Conservation (phyloP, 148 eudicot genomes). For the Diospyros kaki region DNA sequence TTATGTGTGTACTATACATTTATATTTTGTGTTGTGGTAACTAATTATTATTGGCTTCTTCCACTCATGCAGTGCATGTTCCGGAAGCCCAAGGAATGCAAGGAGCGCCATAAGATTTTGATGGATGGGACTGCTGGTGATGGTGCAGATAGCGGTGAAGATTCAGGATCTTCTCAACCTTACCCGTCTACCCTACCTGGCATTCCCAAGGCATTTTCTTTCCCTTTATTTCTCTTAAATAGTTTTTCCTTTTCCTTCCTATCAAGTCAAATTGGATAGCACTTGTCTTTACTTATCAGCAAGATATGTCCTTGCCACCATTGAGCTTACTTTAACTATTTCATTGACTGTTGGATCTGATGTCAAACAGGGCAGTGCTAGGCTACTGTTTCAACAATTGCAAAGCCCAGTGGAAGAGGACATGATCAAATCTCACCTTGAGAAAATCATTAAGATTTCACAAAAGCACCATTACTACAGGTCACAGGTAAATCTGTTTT, state of each 20-base stretch:
- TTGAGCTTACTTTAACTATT: slow-evolving; percentile 9
- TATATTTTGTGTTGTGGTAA: not conserved
- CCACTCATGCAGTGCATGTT: slow-evolving; percentile 55
- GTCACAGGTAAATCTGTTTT: slow-evolving; percentile 51
- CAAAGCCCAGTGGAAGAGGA: slow-evolving; percentile 94
- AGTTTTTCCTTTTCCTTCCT: not conserved
- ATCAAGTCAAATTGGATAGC: slow-evolving; percentile 1
- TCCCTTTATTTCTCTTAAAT: not conserved
- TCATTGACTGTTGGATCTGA: slow-evolving; percentile 11
- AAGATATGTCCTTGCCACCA: not conserved
- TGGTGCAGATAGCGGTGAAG: slow-evolving; percentile 97
- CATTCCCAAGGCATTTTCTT: slow-evolving; percentile 75
- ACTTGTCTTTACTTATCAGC: not conserved
- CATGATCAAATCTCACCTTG: slow-evolving; percentile 81
- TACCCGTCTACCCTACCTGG: slow-evolving; percentile 92
- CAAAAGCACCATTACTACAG: slow-evolving; percentile 45
- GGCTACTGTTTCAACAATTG: slow-evolving; percentile 83
- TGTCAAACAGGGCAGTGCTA: slow-evolving; percentile 80
- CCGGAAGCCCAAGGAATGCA: slow-evolving; percentile 90
- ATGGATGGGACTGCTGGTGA: slow-evolving; percentile 79
- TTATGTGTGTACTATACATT: not conserved
- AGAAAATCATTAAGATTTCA: slow-evolving; percentile 67
- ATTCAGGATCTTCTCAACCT: slow-evolving; percentile 92
- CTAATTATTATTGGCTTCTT: not conserved
- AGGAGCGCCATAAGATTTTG: slow-evolving; percentile 68